Evolutionary conservation across 305 asterid genomes (phyloP), one percentile per base, ranked within the genome.

Genomic region (Solanum hybrid): DNA sequence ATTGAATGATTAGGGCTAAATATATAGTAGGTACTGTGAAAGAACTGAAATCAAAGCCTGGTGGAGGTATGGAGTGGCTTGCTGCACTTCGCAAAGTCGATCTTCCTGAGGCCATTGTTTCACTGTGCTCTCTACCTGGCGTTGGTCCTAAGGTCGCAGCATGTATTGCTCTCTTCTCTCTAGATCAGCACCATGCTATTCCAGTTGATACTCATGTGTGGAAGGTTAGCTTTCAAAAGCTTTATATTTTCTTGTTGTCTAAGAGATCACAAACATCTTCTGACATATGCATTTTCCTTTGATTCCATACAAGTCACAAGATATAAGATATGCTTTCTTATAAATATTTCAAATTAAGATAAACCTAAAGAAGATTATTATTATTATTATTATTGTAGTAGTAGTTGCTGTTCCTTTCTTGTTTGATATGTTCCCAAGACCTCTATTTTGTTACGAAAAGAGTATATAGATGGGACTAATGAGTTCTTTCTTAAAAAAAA

Each of bases 91-190:
- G 99, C 86, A 91, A 93, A 89, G 88, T 92, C 15, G 95, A 94
- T 90, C 98, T 96, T 90, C 96, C 94, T 92, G 97, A 89, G 82
- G 96, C 94, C 17, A 93, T 97, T 78, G 94, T 91, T 31, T 95
- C 93, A 36, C 97, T 97, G 83, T 92, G 91, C 87, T 94, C 94
- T 90, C 91, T 96, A 93, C 98, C 98, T 34, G 99, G 99, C 51
- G 99, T 97, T 89, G 99, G 99, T 82, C 99, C 99, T n/a, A 97
- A 97, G 91, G 99, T 97, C 76, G 98, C 99, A 81, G 98, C 99
- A 6, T 97, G 99, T 92, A 87, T 96, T 90, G 98, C 99, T 70
- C 98, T 97, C 41, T 97, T 97, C 93, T 93, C 99, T 36, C 93
- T 97, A 72, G 99, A 97, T 92, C 98, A 97, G 90, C 99, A 97